These are phyloP conservation scores for Lepraria neglecta DNA, from an alignment of 495 filamentous ascomycete genomes.

Conservation along the genomic window DNA sequence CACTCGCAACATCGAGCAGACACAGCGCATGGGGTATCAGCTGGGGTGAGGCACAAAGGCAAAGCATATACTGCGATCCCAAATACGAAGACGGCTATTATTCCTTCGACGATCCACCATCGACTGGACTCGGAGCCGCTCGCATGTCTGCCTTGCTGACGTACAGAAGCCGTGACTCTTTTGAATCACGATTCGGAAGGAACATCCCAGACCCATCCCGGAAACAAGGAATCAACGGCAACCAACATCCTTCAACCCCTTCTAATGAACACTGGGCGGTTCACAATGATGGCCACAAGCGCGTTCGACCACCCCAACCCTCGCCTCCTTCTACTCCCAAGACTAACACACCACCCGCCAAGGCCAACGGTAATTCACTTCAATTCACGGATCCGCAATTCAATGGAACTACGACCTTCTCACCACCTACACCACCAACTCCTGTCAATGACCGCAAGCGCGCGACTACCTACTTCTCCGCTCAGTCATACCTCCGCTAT, in stretches of 20 bases:
- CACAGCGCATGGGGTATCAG: constrained; percentile 99
- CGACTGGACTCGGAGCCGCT: constrained; percentile 82
- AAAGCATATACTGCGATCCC: constrained; percentile 96
- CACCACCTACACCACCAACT: constrained; percentile 20
- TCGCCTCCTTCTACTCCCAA: constrained; percentile 27
- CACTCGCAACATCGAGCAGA: constrained; percentile 88
- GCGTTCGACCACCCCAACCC: constrained; percentile 36
- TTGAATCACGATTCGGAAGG: constrained; percentile 88
- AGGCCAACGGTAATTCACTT: constrained; percentile 22
- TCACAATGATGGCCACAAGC: constrained; percentile 90
- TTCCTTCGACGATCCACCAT: constrained; percentile 70
- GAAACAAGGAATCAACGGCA: constrained; percentile 69
- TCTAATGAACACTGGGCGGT: constrained; percentile 84
- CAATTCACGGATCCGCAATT: constrained; percentile 70
- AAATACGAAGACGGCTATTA: constrained; percentile 99
- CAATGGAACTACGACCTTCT: constrained; percentile 54
- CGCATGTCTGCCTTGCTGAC: constrained; percentile 95
- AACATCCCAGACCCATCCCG: constrained; percentile 82
- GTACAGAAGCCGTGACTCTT: constrained; percentile 93
- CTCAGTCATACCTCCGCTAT: constrained; percentile 96
- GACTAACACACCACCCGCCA: constrained; percentile 27
- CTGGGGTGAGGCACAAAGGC: constrained; percentile 95
- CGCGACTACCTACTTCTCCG: constrained; percentile 86
- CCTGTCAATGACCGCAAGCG: constrained; percentile 37
- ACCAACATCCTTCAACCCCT: constrained; percentile 54